Base-by-base conservation (phyloP, 305 asterid species). In the Plantago rigida region DNA sequence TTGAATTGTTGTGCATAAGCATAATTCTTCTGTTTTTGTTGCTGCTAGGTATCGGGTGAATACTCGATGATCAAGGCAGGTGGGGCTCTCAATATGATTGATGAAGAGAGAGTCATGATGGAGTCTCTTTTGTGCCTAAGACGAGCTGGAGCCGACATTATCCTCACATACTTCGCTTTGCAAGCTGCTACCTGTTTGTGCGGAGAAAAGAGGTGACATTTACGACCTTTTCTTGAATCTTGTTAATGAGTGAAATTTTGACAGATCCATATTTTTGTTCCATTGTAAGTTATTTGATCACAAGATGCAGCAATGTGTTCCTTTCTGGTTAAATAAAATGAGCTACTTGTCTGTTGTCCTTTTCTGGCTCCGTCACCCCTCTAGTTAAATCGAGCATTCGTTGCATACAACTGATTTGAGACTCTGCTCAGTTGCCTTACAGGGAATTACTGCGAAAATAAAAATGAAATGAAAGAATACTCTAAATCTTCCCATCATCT, bases 21-120 rank as follows among this genome's bases (percentile, higher is more conserved):
- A 36, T 17, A 45, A 28, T 51, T 13, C 41, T 64, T 31, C 45
- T 62, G 31, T 17, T 62, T 69, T n/a, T 46, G 36, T 12, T 61
- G 13, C 24, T 1, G 15, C 19, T 69, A 91, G 98, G 98, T 91
- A 28, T 91, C 98, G 3, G 96, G 98, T 22, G 98, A 91, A 66
- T 91, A 91, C 72, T 88, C 98, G 3, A 91, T 91, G 98, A 88
- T 91, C 28, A 91, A 91, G 76, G 96, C 96, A 11, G 96, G 94
- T 0, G 95, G 96, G 1, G 93, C 73, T 44, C 84, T 84, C n/a
- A 84, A 87, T 66, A 84, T 84, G 95, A 87, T 91, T n/a, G 96
- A 87, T 10, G 98, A 91, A 66, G 96, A 91, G 70, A 81, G 51
- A 75, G 98, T 87, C 36, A 91, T 91, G 95, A 73, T 91, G 89